Evolutionary conservation across 148 eudicot genomes (phyloP), one percentile per base, ranked within the genome.

Genomic region (Beta vulgaris): DNA sequence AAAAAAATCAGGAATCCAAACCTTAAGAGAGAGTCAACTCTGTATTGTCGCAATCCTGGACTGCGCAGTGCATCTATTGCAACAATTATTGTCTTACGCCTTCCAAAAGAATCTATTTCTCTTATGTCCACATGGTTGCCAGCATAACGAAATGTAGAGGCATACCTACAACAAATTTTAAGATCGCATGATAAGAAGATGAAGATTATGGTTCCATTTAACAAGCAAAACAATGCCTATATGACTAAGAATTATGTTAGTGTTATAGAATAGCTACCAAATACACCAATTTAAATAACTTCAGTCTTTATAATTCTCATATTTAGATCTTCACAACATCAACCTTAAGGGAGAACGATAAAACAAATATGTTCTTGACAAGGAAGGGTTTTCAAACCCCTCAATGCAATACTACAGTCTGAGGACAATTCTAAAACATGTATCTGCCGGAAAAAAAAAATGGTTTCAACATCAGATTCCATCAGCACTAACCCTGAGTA

Each of bases 1-100:
- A n/a, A 69, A 35, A n/a, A 43, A 5, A 71, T 29, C 7, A 35
- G 48, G 16, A 46, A 61, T 23, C 67, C 73, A 0, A 69, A 92
- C 97, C 97, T 87, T 63, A 92, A 78, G 57, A 95, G 89, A 77
- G 62, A 83, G 68, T 85, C 89, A 63, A 61, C 76, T 74, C 75
- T 72, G 79, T 87, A 92, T 78, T 95, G 98, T 80, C 86, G 84
- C 58, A 72, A 76, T 55, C 98, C 97, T 53, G 97, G 96, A 39
- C 51, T 26, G 82, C 84, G 66, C 37, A 92, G 81, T 57, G 99
- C 99, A 79, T 95, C 99, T 42, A 92, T 89, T 36, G 97, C 99
- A 71, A 87, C 76, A 71, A 95, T 88, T 78, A 91, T 87, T 31
- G 97, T 95, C 55, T 73, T 87, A 51, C 92, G 97, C 74, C 99